Percentiles rank a stretch among this genome's conserved stretches.
Conservation (phyloP, 257 asterid genomes). For the Capsicum chinense region DNA sequence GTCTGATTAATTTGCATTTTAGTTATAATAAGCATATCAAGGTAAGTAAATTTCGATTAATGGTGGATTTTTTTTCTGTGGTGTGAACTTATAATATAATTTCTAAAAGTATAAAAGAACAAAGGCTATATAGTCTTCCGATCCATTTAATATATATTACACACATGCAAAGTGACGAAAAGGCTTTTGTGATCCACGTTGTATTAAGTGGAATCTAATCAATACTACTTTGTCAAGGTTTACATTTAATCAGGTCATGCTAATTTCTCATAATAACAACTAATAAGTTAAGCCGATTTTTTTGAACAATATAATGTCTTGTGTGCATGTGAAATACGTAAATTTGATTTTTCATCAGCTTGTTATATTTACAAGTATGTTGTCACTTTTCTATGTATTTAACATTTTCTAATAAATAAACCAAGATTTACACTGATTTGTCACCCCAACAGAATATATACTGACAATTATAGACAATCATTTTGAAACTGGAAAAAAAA, state of each 20-base stretch:
- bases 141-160: too few species aligned
- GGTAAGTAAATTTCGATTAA: too few species aligned
- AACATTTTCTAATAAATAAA: neutral
- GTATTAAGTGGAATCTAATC: neutral
- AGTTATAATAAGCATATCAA: too few species aligned
- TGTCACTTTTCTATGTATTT: neutral
- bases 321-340: neutral
- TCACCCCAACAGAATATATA: too few species aligned
- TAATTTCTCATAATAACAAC: neutral
- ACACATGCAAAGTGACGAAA: too few species aligned
- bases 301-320: neutral
- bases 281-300: neutral
- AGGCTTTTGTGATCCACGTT: neutral
- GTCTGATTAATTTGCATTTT: too few species aligned
- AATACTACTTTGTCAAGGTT: neutral
- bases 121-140: too few species aligned
- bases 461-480: too few species aligned
- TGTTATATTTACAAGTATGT: neutral
- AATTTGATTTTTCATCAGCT: neutral
- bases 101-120: too few species aligned
- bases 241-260: neutral
- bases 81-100: too few species aligned
- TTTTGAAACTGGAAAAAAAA: too few species aligned
- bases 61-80: too few species aligned
- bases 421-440: neutral